phyloP scores from a whole-genome alignment of 1,284 basidiomycete species.

The Schizophyllum amplum region DNA sequence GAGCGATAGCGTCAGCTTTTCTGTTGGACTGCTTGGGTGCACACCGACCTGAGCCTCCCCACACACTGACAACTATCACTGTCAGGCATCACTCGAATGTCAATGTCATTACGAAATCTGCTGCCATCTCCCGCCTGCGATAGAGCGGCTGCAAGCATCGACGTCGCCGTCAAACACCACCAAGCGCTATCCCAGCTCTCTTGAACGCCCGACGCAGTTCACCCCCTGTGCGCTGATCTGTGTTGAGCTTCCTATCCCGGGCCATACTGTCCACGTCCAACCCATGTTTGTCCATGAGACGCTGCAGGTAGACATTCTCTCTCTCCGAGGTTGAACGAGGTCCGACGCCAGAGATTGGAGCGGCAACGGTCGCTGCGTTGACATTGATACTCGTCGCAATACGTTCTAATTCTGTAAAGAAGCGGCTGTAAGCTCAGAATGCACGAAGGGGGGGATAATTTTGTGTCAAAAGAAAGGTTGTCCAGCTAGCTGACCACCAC shows the following conservation, averaged over 20 bases:
- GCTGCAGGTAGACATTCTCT: slow-evolving; percentile 62
- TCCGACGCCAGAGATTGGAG: slow-evolving; percentile 34
- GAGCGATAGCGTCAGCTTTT: not conserved
- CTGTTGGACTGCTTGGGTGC: not conserved
- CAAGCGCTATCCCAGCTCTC: slow-evolving; percentile 34
- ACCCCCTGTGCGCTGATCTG: slow-evolving; percentile 82
- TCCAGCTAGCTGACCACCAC: not conserved
- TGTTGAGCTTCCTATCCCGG: slow-evolving; percentile 72
- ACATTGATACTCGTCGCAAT: slow-evolving; percentile 23
- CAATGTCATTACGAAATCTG: not conserved
- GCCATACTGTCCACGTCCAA: slow-evolving; percentile 74
- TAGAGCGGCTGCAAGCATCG: not conserved
- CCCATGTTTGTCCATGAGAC: slow-evolving; percentile 67
- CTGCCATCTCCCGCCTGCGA: not conserved
- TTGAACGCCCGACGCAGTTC: slow-evolving; percentile 61
- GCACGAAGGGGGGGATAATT: not conserved
- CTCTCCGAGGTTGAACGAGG: slow-evolving; percentile 62
- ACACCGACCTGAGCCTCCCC: not conserved
- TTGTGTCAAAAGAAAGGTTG: not conserved
- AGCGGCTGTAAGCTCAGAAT: not conserved
- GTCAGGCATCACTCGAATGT: not conserved
- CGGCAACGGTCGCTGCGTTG: slow-evolving; percentile 25
- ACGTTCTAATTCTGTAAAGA: slow-evolving; percentile 24
- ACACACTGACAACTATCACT: not conserved
- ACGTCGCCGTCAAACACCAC: not conserved